Evolutionary conservation across 129 eudicot genomes (phyloP).

Genomic region (Artemisia annua): DNA sequence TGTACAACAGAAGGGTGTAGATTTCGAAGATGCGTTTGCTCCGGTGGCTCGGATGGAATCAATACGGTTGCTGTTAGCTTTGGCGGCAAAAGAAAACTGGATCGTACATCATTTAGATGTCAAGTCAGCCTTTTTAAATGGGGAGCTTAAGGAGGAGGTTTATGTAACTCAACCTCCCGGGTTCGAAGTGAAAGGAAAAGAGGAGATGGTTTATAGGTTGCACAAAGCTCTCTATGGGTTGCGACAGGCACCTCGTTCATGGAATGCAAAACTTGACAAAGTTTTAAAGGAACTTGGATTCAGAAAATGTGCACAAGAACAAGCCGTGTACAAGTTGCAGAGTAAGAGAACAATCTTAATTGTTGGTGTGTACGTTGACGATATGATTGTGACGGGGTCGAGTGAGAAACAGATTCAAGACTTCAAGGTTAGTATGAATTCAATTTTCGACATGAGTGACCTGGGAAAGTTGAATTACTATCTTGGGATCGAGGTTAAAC

Average conservation of each 20-base stretch:
- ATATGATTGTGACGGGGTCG: background rate
- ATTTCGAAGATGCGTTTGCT: background rate
- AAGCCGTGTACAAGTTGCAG: conserved; percentile 4
- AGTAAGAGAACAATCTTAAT: background rate
- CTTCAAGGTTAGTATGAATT: background rate
- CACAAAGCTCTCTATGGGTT: background rate
- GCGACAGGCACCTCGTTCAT: background rate
- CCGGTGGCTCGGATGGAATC: too few relatives aligned
- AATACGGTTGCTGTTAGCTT: too few relatives aligned
- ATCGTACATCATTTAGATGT: too few relatives aligned
- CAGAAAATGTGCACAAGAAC: background rate
- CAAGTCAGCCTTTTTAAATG: too few relatives aligned
- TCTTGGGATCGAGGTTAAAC: background rate
- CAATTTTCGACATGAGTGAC: conserved; percentile 9
- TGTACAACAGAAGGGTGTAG: background rate
- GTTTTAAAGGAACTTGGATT: background rate
- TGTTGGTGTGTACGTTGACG: conserved; percentile 18
- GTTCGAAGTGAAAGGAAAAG: too few relatives aligned
- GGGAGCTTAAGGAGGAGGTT: too few relatives aligned
- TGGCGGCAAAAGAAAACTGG: too few relatives aligned
- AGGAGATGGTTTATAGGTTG: too few relatives aligned
- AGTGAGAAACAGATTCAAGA: background rate
- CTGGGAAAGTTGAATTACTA: background rate
- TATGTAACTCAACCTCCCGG: too few relatives aligned
- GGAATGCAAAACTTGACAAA: background rate